Evolutionary conservation across 2,329 filamentous ascomycete genomes (phyloP).

Genomic region (Alternaria tenuissima): DNA sequence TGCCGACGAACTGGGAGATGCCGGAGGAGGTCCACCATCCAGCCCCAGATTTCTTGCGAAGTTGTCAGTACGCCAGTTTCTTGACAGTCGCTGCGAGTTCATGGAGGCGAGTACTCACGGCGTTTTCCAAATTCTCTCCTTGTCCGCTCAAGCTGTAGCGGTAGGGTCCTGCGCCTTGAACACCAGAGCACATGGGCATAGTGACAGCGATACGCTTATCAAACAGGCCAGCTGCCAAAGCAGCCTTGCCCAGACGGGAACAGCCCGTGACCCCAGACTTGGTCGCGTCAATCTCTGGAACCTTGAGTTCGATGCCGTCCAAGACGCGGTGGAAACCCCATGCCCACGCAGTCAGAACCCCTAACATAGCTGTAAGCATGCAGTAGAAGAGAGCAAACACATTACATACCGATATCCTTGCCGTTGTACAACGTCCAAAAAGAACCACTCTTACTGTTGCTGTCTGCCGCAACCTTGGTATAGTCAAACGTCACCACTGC

Average conservation of each 20-base stretch:
- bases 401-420: constrained; percentile 55
- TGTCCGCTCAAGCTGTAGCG: constrained; percentile 56
- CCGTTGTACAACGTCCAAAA: constrained; percentile 62
- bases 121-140: constrained; percentile 54
- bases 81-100: not conserved
- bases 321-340: constrained; percentile 52
- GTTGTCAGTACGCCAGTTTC: not conserved
- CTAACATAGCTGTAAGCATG: constrained; percentile 19
- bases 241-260: constrained; percentile 48
- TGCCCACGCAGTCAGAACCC: constrained; percentile 49
- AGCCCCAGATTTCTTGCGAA: constrained; percentile 42
- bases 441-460: constrained; percentile 59
- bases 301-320: constrained; percentile 47
- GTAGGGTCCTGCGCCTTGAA: constrained; percentile 49
- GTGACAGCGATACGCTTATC: constrained; percentile 49
- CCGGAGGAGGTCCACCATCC: constrained; percentile 47
- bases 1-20: constrained; percentile 47
- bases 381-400: too few species aligned
- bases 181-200: constrained; percentile 48
- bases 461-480: constrained; percentile 58
- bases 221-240: constrained; percentile 47
- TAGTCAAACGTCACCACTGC: constrained; percentile 62
- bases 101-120: constrained; percentile 21
- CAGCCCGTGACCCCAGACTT: constrained; percentile 49
- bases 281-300: constrained; percentile 48